A percentile compares a stretch with the other conserved stretches of the same genome.
These are phyloP conservation scores for Elsinoe fawcettii DNA, from an alignment of 2,329 filamentous ascomycete species.

Conservation along the genomic window DNA sequence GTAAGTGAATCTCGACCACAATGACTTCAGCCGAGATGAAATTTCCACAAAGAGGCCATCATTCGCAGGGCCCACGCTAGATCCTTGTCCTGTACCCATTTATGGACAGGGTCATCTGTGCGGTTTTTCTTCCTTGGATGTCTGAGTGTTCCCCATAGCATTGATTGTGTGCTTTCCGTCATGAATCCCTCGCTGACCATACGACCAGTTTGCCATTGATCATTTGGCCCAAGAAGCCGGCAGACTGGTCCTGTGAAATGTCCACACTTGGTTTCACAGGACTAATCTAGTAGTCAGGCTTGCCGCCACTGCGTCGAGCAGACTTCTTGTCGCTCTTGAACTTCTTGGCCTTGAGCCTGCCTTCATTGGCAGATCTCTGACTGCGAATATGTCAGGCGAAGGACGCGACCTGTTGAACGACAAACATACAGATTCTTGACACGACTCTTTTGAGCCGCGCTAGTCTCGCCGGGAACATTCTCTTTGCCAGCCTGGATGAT, in stretches of 20 bases:
- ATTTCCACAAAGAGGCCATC: slow-evolving; percentile 46
- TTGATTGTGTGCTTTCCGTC: not conserved
- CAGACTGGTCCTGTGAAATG: no score
- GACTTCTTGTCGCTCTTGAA: slow-evolving; percentile 55
- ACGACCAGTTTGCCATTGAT: not conserved
- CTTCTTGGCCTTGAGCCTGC: slow-evolving; percentile 52
- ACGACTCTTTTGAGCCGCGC: slow-evolving; percentile 45
- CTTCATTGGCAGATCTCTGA: slow-evolving; percentile 51
- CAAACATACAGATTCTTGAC: slow-evolving; percentile 46
- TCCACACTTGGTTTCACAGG: no score
- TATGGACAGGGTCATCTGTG: slow-evolving; percentile 28
- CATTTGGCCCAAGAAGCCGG: no score
- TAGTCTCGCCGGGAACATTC: slow-evolving; percentile 54
- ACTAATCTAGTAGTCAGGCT: slow-evolving; percentile 29
- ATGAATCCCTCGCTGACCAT: not conserved
- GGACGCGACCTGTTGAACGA: slow-evolving; percentile 5
- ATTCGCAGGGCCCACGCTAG: slow-evolving; percentile 83
- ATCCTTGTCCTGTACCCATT: slow-evolving; percentile 34
- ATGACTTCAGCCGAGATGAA: slow-evolving; percentile 53
- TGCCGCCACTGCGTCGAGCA: slow-evolving; percentile 37
- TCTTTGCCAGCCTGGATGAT: slow-evolving; percentile 45
- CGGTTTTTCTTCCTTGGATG: slow-evolving; percentile 36
- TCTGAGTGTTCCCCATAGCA: slow-evolving; percentile 23
- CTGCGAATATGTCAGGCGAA: slow-evolving; percentile 27
- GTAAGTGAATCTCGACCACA: no score